Base-by-base conservation (phyloP, 139 green algal species). In the Mesotaenium endlicherianum region DNA sequence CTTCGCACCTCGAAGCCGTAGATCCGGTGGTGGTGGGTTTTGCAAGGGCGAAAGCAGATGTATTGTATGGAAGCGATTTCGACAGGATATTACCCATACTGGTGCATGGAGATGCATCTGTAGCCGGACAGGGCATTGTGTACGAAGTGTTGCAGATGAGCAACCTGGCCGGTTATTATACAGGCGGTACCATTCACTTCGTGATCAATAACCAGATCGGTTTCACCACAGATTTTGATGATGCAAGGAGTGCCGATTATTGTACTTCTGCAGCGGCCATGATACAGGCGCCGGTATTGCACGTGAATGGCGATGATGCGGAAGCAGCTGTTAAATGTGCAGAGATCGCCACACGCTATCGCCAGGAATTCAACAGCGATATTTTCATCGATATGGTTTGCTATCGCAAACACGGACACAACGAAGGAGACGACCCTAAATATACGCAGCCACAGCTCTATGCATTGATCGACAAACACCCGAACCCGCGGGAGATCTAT, bases 161-260 rank as follows among this genome's bases (percentile, higher is more conserved):
- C 42, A 88, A 89, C 4, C 91, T 98, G 81, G 91, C 92, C 8
- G 94, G 97, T 70, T 98, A 98, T 92, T 93, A 90, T 1, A 92
- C 95, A 11, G 95, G 95, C 17, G 95, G 95, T 58, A 94, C 89
- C 76, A 91, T 98, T 41, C 95, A 98, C 88, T 87, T 98, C 77
- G 92, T 98, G 20, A 93, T 98, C 47, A 98, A 98, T 90, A 98
- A 98, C 89, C 94, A 97, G 83, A 83, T 94, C 30, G 95, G 94
- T 2, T 98, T 98, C 91, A 98, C 95, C n/a, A 98, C 95, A 8
- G 95, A 98, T 89, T 94, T 95, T 36, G 92, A 93, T 70, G 93
- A 77, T 59, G 71, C 38, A 6, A 55, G 85, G 30, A 84, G 70
- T 34, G 59, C 44, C 30, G 53, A 70, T 1, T 97, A 97, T 91